These are phyloP conservation scores for Apiotrichum mycotoxinovorans DNA, from an alignment of 1,284 basidiomycete species.

Conservation along the genomic window DNA sequence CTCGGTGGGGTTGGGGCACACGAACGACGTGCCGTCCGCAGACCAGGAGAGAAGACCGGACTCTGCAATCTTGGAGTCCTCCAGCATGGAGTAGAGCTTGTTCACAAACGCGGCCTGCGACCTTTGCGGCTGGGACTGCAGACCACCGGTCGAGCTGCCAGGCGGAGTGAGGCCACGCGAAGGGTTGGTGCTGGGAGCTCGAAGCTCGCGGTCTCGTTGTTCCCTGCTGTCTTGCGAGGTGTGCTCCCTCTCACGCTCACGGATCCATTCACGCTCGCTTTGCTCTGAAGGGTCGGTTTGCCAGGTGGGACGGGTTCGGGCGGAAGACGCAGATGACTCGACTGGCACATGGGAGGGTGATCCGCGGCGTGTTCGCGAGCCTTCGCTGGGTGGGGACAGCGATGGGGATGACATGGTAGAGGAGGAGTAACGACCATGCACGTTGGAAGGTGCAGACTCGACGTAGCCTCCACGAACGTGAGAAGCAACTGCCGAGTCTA, in stretches of 20 bases:
- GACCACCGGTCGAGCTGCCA: not conserved
- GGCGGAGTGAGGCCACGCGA: slow-evolving; percentile 24
- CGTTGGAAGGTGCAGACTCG: not conserved
- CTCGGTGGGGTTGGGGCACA: slow-evolving; percentile 50
- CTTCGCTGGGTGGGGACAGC: not conserved
- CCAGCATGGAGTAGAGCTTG: slow-evolving; percentile 51
- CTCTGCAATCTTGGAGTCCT: slow-evolving; percentile 44
- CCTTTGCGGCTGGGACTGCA: slow-evolving; percentile 33
- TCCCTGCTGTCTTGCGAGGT: not conserved
- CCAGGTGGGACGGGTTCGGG: slow-evolving; percentile 6
- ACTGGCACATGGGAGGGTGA: not conserved
- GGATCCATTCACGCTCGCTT: not conserved
- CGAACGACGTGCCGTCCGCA: slow-evolving; percentile 47
- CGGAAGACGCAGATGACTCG: not conserved
- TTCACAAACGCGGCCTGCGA: slow-evolving; percentile 50
- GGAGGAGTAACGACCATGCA: slow-evolving; percentile 1
- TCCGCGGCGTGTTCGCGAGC: not conserved
- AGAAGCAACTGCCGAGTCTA: not conserved
- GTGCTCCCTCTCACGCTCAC: not conserved
- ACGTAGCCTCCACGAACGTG: not conserved
- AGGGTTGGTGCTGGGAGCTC: slow-evolving; percentile 23
- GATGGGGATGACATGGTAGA: not conserved
- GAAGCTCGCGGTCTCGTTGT: slow-evolving; percentile 1
- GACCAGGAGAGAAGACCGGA: slow-evolving; percentile 49
- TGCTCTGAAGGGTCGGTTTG: slow-evolving; percentile 6